phyloP scores from a whole-genome alignment of 2,329 filamentous ascomycete species.

The Trichophyton simii region DNA sequence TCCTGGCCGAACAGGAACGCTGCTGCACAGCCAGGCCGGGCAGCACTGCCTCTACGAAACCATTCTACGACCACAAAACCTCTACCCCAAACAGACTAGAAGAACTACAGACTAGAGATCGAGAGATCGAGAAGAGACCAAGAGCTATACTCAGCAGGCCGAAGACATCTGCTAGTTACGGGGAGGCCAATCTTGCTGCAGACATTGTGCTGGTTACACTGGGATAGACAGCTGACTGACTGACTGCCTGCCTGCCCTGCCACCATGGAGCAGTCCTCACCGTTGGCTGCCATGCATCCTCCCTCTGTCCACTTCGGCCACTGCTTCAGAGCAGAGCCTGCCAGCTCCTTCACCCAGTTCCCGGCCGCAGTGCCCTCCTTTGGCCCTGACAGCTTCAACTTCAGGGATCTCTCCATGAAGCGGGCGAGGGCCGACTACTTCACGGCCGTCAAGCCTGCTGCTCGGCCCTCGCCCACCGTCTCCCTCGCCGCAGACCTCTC shows the following conservation, averaged over 20 bases:
- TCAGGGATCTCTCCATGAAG: slow-evolving; percentile 63
- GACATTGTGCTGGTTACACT: background rate
- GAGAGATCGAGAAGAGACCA: background rate
- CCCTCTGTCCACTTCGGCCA: slow-evolving; percentile 48
- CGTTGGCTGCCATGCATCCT: slow-evolving; percentile 83
- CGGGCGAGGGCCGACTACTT: slow-evolving; percentile 65
- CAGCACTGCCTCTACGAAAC: no score
- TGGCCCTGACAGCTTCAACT: slow-evolving; percentile 58
- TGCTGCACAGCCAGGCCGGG: no score
- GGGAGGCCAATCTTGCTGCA: no score
- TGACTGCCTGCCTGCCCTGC: background rate
- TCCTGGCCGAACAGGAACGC: no score
- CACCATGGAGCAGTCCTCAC: slow-evolving; percentile 82
- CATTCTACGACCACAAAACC: no score
- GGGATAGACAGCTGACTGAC: slow-evolving; percentile 3
- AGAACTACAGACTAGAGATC: no score
- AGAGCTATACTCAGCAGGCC: background rate
- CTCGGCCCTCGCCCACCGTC: slow-evolving; percentile 71
- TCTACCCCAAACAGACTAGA: no score
- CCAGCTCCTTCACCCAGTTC: slow-evolving; percentile 42
- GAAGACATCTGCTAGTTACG: background rate
- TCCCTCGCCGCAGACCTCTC: slow-evolving; percentile 88
- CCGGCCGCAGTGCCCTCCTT: slow-evolving; percentile 40
- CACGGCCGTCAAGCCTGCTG: slow-evolving; percentile 52
- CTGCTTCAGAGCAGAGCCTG: slow-evolving; percentile 49